Conservation (phyloP, 2,329 filamentous ascomycete genomes). For the Colletotrichum lupini region DNA sequence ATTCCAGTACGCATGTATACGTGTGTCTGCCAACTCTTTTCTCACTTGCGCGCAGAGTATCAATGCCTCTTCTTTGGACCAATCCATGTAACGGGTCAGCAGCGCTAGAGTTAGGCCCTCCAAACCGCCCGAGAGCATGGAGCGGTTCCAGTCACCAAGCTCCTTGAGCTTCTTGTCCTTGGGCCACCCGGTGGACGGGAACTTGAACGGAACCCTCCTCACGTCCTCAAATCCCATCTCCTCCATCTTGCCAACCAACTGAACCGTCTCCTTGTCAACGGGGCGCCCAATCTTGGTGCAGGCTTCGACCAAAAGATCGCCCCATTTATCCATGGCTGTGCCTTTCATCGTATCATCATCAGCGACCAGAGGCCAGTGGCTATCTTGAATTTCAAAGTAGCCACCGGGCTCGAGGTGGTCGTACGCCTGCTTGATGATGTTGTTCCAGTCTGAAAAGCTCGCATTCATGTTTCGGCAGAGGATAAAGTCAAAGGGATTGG, state of each 20-base stretch:
- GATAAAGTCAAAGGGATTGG: constrained; percentile 47
- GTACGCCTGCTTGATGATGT: constrained; percentile 35
- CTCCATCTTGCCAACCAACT: background rate
- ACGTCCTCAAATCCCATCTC: constrained; percentile 44
- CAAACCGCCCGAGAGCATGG: constrained; percentile 38
- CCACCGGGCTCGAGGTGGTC: constrained; percentile 23
- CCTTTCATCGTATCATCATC: constrained; percentile 47
- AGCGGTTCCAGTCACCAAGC: constrained; percentile 37
- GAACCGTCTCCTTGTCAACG: background rate
- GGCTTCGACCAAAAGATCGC: constrained; percentile 2
- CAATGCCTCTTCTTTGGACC: constrained; percentile 40
- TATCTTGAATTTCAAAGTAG: constrained; percentile 30
- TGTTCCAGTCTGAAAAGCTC: constrained; percentile 40
- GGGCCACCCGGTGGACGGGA: constrained; percentile 47
- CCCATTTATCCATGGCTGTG: constrained; percentile 34
- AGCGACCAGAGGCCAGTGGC: constrained; percentile 41
- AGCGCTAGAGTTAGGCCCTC: constrained; percentile 44
- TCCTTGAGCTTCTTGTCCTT: constrained; percentile 42
- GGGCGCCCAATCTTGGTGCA: background rate
- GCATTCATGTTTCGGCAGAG: constrained; percentile 46
- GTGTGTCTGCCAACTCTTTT: constrained; percentile 39
- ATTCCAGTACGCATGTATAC: constrained; percentile 46
- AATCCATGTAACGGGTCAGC: constrained; percentile 43
- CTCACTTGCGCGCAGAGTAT: constrained; percentile 39
- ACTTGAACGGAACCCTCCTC: constrained; percentile 39